Conservation (phyloP, 352 stramenopile species). For the Phytophthora constricta region DNA sequence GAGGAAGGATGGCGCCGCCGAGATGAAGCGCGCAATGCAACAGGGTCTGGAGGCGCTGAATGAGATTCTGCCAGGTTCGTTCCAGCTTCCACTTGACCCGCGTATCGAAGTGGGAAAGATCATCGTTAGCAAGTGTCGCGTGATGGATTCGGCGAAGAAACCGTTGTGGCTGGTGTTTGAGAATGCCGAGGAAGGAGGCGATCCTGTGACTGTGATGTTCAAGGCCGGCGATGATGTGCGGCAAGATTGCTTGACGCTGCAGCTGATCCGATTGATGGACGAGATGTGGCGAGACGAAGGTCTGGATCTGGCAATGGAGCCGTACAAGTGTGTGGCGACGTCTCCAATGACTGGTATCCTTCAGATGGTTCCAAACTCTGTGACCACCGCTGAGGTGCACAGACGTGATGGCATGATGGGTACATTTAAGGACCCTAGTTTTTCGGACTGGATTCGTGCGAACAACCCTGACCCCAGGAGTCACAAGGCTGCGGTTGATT, state of each 20-base stretch:
- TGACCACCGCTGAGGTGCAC: conserved; percentile 94
- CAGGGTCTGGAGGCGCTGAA: conserved; percentile 85
- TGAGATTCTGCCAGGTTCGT: conserved; percentile 82
- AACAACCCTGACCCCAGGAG: conserved; percentile 80
- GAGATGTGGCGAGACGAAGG: conserved; percentile 93
- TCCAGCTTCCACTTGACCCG: conserved; percentile 88
- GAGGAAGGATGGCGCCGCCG: conserved; percentile 75
- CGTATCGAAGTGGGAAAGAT: conserved; percentile 87
- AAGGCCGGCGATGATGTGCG: conserved; percentile 95
- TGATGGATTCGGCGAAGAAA: conserved; percentile 92
- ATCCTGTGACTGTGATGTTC: conserved; percentile 91
- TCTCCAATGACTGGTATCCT: conserved; percentile 92
- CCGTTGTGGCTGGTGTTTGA: conserved; percentile 91
- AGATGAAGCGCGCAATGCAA: conserved; percentile 85
- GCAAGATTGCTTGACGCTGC: conserved; percentile 95
- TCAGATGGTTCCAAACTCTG: conserved; percentile 92
- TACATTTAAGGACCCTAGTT: conserved; percentile 85
- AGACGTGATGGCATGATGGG: conserved; percentile 83
- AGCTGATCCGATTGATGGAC: conserved; percentile 94
- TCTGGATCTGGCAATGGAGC: conserved; percentile 91
- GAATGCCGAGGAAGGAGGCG: conserved; percentile 82
- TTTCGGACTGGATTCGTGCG: conserved; percentile 84
- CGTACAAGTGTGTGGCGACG: conserved; percentile 92
- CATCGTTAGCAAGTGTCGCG: conserved; percentile 87
- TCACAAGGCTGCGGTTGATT: conserved; percentile 70